phyloP scores from a whole-genome alignment of 345 rosid species.

The Citrus australasica region DNA sequence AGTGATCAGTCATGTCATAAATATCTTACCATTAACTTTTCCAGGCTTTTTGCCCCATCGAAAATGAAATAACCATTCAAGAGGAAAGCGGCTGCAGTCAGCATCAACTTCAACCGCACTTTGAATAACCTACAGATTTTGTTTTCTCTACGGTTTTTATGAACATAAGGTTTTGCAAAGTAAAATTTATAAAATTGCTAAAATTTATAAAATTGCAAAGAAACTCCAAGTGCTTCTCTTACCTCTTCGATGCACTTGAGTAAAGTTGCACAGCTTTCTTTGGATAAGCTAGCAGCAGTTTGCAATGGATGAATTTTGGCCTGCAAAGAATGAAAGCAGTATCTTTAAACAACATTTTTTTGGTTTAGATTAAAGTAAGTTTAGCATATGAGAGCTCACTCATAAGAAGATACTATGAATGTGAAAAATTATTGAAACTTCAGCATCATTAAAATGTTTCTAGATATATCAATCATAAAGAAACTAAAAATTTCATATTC shows the following conservation, averaged over 20 bases:
- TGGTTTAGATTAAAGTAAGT: not conserved
- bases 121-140: constrained; percentile 76
- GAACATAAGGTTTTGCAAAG: constrained; percentile 12
- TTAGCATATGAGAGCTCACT: not conserved
- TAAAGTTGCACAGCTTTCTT: constrained; percentile 67
- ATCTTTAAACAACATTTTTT: not conserved
- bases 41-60: constrained; percentile 94
- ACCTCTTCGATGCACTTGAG: constrained; percentile 81
- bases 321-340: constrained; percentile 33
- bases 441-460: not conserved
- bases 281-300: constrained; percentile 59
- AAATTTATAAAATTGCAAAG: not conserved
- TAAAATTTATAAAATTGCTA: too few species aligned
- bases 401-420: not conserved
- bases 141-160: constrained; percentile 35
- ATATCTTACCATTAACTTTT: constrained; percentile 75
- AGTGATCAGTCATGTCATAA: constrained; percentile 22
- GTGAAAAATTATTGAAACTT: not conserved
- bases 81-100: constrained; percentile 68
- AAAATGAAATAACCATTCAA: constrained; percentile 90
- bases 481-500: not conserved
- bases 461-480: not conserved
- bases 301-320: constrained; percentile 90
- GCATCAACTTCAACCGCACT: constrained; percentile 93
- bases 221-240: constrained; percentile 7